These are phyloP conservation scores for Ogataea methylovora DNA, from an alignment of 805 yeast genomes.

Conservation along the genomic window DNA sequence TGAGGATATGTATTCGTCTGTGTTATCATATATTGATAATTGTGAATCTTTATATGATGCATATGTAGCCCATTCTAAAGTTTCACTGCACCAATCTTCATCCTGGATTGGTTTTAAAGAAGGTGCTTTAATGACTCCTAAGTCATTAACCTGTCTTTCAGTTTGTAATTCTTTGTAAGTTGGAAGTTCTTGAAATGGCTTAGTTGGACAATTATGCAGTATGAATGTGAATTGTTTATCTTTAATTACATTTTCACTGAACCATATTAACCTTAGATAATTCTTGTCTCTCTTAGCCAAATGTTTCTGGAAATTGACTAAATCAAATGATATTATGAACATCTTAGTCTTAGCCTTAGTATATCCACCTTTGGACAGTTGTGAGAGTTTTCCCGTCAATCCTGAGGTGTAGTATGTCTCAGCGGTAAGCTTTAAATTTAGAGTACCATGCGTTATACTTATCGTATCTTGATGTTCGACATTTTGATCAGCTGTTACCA, in stretches of 20 bases:
- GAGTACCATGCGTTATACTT: conserved; percentile 17
- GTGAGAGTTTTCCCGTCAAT: conserved; percentile 21
- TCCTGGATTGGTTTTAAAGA: conserved; percentile 8
- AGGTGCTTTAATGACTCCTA: conserved; percentile 9
- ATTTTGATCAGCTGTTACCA: conserved; percentile 9
- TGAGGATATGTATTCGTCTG: conserved; percentile 18
- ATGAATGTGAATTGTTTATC: conserved; percentile 3
- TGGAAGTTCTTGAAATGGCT: background rate
- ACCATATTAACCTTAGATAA: conserved; percentile 23
- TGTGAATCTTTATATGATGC: conserved; percentile 19
- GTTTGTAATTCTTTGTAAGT: background rate
- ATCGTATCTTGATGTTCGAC: conserved; percentile 25
- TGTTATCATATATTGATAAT: conserved; percentile 10
- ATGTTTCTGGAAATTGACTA: conserved; percentile 6
- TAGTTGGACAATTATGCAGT: background rate
- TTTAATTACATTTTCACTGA: conserved; percentile 15
- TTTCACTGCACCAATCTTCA: conserved; percentile 13
- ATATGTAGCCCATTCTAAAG: conserved; percentile 25
- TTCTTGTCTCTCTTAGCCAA: conserved; percentile 11
- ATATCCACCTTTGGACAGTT: conserved; percentile 15
- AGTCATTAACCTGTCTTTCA: background rate
- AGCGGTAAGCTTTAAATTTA: conserved; percentile 23
- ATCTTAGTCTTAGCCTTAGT: conserved; percentile 11
- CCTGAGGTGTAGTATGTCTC: conserved; percentile 27
- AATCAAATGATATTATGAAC: conserved; percentile 16